Evolutionary conservation across 1,284 basidiomycete species (phyloP).

Genomic region (Ceratobasidium sp.): DNA sequence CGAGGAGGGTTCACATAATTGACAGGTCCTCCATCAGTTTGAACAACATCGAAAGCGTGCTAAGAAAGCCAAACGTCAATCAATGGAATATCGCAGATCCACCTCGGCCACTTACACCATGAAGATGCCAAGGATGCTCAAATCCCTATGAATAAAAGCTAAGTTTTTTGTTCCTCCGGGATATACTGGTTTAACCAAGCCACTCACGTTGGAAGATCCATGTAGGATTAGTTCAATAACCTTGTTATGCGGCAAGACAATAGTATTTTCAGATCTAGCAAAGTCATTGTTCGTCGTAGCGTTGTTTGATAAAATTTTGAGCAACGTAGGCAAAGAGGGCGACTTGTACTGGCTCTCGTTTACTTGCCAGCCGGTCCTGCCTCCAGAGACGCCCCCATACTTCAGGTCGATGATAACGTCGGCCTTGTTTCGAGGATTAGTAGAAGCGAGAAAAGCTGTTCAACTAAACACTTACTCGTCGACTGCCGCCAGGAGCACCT

Average conservation of each 20-base stretch:
- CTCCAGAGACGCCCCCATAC: constrained; percentile 9
- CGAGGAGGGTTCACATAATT: constrained; percentile 53
- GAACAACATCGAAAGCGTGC: constrained; percentile 52
- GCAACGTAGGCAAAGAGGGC: constrained; percentile 9
- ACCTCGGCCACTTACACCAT: constrained; percentile 6
- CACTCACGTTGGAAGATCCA: constrained; percentile 16
- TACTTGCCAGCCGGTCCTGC: constrained; percentile 33
- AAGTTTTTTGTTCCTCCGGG: too few relatives aligned
- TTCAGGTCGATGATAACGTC: constrained; percentile 22
- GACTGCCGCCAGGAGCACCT: constrained; percentile 30
- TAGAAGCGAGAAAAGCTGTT: neutral
- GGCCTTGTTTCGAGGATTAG: neutral
- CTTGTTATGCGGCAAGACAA: constrained; percentile 22
- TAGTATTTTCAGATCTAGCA: constrained; percentile 11
- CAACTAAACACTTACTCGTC: constrained; percentile 2
- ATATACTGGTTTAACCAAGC: neutral
- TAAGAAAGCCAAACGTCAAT: constrained; percentile 10
- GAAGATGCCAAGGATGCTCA: constrained; percentile 34
- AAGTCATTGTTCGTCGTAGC: constrained; percentile 27
- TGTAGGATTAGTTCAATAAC: constrained; percentile 29
- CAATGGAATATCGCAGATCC: neutral
- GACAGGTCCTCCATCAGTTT: constrained; percentile 49
- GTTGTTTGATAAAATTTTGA: constrained; percentile 36
- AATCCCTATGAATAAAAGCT: constrained; percentile 8
- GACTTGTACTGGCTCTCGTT: constrained; percentile 31